phyloP scores from a whole-genome alignment of 2,329 filamentous ascomycete genomes.

The Paraconiothyrium brasiliense region DNA sequence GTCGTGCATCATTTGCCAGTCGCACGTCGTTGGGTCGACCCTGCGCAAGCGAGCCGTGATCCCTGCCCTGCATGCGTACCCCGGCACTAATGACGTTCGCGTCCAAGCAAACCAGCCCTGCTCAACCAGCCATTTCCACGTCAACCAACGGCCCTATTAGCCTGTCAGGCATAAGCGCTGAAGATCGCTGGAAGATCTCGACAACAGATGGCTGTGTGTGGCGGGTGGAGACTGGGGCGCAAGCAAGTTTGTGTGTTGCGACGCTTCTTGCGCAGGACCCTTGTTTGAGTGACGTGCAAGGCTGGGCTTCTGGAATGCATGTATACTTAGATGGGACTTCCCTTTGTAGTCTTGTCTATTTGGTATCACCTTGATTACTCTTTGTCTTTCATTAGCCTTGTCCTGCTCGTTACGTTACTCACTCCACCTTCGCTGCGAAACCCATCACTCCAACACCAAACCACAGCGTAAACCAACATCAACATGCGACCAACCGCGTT shows the following conservation, averaged over 20 bases:
- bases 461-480: not conserved
- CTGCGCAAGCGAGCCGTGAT: conserved; percentile 6
- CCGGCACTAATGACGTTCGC: conserved; percentile 19
- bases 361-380: not conserved
- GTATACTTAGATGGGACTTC: conserved; percentile 7
- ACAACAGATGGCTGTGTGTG: not conserved
- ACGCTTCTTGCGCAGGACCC: conserved; percentile 15
- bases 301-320: conserved; percentile 14
- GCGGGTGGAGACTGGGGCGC: conserved; percentile 24
- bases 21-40: conserved; percentile 3
- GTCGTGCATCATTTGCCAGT: not conserved
- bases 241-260: conserved; percentile 23
- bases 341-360: not conserved
- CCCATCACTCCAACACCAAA: not conserved
- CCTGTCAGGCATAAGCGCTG: conserved; percentile 6
- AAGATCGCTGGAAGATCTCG: conserved; percentile 17
- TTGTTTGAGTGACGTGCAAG: conserved; percentile 37
- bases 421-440: not conserved
- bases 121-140: conserved; percentile 16
- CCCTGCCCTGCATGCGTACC: conserved; percentile 11
- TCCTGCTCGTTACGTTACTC: not conserved
- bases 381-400: conserved; percentile 1
- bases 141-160: conserved; percentile 13
- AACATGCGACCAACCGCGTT: conserved; percentile 59
- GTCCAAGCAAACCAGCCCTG: conserved; percentile 6